Evolutionary conservation across 106 monocot species (phyloP).

Genomic region (Gastrodia elata): DNA sequence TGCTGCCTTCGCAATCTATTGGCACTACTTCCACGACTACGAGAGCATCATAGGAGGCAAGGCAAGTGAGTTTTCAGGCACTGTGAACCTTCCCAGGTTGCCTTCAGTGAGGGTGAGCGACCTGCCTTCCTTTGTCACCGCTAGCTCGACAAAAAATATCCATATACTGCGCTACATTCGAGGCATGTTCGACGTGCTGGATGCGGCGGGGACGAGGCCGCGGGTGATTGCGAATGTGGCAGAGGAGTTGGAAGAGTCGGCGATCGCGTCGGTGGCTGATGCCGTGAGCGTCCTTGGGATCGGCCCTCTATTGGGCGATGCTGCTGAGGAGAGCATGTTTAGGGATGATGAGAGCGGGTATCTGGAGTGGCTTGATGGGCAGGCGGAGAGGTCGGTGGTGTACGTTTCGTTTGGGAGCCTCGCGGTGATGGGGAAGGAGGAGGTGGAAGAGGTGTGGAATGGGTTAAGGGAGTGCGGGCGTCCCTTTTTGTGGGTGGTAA

Average conservation of each 20-base stretch:
- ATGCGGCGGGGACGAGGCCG: neutral
- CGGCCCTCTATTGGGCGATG: constrained; percentile 14
- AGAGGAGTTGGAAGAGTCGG: constrained; percentile 21
- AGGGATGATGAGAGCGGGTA: constrained; percentile 20
- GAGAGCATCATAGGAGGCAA: constrained; percentile 6
- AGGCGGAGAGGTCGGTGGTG: constrained; percentile 32
- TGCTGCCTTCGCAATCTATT: constrained; percentile 42
- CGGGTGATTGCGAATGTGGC: constrained; percentile 28
- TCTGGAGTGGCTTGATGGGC: constrained; percentile 40
- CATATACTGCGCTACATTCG: neutral
- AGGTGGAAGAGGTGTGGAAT: constrained; percentile 28
- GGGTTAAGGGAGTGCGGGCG: constrained; percentile 26
- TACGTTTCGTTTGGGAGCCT: constrained; percentile 51
- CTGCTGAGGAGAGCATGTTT: neutral
- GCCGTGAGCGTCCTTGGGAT: constrained; percentile 15
- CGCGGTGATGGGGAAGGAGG: constrained; percentile 12
- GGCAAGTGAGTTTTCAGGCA: neutral
- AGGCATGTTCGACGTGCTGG: constrained; percentile 2
- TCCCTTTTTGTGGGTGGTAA: constrained; percentile 37
- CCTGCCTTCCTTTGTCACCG: constrained; percentile 26
- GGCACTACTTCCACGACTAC: constrained; percentile 45
- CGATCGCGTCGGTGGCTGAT: constrained; percentile 5
- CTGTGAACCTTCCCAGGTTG: constrained; percentile 18
- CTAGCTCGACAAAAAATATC: too few species aligned
- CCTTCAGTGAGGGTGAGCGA: constrained; percentile 21